Evolutionary conservation across 2,329 filamentous ascomycete species (phyloP), one percentile per base, ranked within the genome.

Genomic region (Ceratocystis diversiconidia): DNA sequence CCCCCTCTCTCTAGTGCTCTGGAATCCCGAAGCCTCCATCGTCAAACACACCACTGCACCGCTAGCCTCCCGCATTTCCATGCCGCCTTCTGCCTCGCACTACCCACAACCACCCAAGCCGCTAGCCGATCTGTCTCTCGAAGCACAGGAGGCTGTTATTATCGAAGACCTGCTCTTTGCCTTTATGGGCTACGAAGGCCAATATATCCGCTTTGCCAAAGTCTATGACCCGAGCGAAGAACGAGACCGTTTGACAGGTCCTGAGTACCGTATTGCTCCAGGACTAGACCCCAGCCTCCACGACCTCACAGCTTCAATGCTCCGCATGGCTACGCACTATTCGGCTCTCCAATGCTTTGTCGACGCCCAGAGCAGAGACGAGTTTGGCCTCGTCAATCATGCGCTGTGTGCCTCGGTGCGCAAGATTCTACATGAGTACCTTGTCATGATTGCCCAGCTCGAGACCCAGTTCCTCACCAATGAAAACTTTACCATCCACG

Each of bases 171-270:
- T 99, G 17, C 76, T 97, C 44, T 96, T 92, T 73, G 91, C 95
- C 4, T 95, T 97, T 71, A 96, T 99, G 92, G 94, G 94, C 28
- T 96, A 91, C 69, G 94, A 99, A 75, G 94, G 94, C n/a, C 91
- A 96, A 74, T 97, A 97, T 73, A 89, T 99, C 68, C 88, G 90
- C 65, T 97, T 90, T 73, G 83, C 82, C 67, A 88, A 90, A 70
- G 82, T 83, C 7, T 97, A 95, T 73, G 86, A 96, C 70, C 90
- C 92, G 0, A 78, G 82, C 2, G 85, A 90, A 63, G 94, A 99
- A 76, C 90, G 92, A 71, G 90, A 95, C 72, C 85, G 92, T 15
- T 79, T 99, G 62, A 82, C 87, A 5, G 94, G 94, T 0, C 94
- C 94, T 1, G 78, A 80, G 8, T 97, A 91, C 76, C 85, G 85